Conservation (phyloP, 371 early-diverging fungal genomes). For the Umbelopsis sp. region DNA sequence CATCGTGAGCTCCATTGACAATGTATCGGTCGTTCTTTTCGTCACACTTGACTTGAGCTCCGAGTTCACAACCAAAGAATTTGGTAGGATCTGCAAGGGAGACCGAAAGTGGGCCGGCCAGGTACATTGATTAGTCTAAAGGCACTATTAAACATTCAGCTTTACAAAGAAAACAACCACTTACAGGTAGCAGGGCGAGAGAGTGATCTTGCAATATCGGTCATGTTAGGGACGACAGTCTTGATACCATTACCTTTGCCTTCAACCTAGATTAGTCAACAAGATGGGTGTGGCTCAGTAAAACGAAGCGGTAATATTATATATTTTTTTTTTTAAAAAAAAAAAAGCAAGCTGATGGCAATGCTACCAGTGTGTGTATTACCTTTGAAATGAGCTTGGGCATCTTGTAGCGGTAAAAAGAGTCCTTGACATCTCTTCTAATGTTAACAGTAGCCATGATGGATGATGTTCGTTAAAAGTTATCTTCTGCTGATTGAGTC, state of each 20-base stretch:
- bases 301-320: no score
- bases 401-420: constrained; percentile 99
- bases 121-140: not conserved
- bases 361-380: constrained; percentile 13
- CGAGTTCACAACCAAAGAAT: constrained; percentile 97
- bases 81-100: constrained; percentile 76
- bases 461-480: constrained; percentile 25
- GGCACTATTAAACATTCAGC: not conserved
- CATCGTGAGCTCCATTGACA: constrained; percentile 97
- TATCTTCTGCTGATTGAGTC: constrained; percentile 14
- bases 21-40: constrained; percentile 93
- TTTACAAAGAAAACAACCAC: constrained; percentile 15
- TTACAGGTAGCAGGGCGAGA: constrained; percentile 88
- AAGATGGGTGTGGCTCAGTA: no score
- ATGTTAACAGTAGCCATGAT: constrained; percentile 87
- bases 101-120: constrained; percentile 3
- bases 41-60: constrained; percentile 93
- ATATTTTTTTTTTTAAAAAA: not conserved
- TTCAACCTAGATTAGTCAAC: constrained; percentile 72
- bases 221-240: constrained; percentile 98
- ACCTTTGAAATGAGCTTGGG: constrained; percentile 88
- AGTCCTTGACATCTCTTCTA: constrained; percentile 86
- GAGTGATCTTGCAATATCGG: constrained; percentile 92
- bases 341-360: not conserved
- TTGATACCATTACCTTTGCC: constrained; percentile 99